These are phyloP conservation scores for Gardenia jasminoides DNA, from an alignment of 257 asterid species.

Conservation along the genomic window DNA sequence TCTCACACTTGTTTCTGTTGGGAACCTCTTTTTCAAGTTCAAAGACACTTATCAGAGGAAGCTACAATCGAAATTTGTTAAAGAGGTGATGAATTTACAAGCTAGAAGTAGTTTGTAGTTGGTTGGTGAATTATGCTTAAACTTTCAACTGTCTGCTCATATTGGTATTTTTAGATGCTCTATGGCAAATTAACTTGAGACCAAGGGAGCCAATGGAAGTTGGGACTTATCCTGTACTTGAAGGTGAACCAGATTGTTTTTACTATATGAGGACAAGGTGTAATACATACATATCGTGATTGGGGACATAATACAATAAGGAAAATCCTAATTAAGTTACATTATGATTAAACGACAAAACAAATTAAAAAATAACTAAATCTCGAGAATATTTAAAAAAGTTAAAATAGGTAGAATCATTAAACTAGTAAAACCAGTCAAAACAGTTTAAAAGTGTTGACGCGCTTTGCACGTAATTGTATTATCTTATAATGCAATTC, in stretches of 20 bases:
- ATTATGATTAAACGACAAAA: too few species aligned
- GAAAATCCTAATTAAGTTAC: too few species aligned
- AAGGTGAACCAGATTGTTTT: constrained; percentile 84
- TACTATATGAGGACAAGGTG: constrained; percentile 82
- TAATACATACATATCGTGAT: too few species aligned
- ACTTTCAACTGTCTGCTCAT: constrained; percentile 10
- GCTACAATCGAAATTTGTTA: background rate
- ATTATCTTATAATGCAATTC: too few species aligned
- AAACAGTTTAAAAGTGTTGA: too few species aligned
- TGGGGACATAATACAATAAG: too few species aligned
- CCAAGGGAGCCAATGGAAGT: constrained; percentile 69
- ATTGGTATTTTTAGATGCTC: constrained; percentile 48
- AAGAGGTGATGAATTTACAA: background rate
- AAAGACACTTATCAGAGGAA: background rate
- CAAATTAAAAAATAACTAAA: too few species aligned
- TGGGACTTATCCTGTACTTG: constrained; percentile 79
- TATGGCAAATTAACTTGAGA: constrained; percentile 71
- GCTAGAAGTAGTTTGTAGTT: background rate
- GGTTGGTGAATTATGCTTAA: background rate
- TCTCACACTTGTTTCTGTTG: background rate
- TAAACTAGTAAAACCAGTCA: too few species aligned
- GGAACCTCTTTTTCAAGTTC: background rate
- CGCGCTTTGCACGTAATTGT: too few species aligned
- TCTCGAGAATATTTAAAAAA: too few species aligned
- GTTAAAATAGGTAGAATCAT: too few species aligned